Conservation (phyloP, 352 stramenopile species). For the Peronospora farinosa region DNA sequence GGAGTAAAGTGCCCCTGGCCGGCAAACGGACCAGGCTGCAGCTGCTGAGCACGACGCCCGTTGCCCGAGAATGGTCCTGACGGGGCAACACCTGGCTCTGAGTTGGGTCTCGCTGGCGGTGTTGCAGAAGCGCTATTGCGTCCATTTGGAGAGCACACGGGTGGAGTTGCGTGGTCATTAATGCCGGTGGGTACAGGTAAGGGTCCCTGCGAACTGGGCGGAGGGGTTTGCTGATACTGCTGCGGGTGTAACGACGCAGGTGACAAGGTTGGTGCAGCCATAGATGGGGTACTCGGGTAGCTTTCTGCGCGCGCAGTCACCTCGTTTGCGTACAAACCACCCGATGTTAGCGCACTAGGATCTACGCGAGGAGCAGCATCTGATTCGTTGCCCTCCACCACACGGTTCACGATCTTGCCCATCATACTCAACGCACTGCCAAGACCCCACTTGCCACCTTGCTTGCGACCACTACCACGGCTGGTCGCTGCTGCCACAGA, state of each 20-base stretch:
- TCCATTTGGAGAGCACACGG: conserved; percentile 20
- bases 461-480: conserved; percentile 39
- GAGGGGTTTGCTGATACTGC: conserved; percentile 22
- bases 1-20: conserved; percentile 16
- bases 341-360: conserved; percentile 11
- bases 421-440: conserved; percentile 79
- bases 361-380: conserved; percentile 5
- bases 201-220: conserved; percentile 14
- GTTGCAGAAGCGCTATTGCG: conserved; percentile 18
- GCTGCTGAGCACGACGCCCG: conserved; percentile 11
- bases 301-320: conserved; percentile 17
- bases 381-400: conserved; percentile 71
- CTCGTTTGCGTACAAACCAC: conserved; percentile 32
- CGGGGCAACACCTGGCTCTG: conserved; percentile 7
- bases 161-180: conserved; percentile 26
- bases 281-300: conserved; percentile 26
- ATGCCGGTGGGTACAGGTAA: conserved; percentile 15
- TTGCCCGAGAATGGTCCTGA: conserved; percentile 26
- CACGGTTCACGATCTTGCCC: conserved; percentile 83
- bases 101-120: conserved; percentile 10
- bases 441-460: conserved; percentile 68
- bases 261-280: conserved; percentile 10
- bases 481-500: conserved; percentile 46
- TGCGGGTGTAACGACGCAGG: conserved; percentile 16
- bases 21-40: conserved; percentile 23